Conservation (phyloP, 129 eudicot species). For the Flaveria brownii region DNA sequence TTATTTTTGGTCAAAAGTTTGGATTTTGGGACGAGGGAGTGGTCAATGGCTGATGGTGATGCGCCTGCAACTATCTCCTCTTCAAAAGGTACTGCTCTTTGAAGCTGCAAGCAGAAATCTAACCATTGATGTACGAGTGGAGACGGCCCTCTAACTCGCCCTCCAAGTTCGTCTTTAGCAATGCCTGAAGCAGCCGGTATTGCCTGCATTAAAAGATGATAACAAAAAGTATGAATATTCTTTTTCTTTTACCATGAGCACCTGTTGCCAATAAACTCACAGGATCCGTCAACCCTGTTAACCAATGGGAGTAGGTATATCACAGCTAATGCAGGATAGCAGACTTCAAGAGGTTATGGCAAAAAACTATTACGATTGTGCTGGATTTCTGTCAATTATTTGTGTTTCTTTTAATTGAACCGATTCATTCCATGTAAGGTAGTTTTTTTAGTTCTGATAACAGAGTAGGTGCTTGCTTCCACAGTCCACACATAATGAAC, state of each 20-base stretch:
- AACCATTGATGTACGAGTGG: constrained; percentile 92
- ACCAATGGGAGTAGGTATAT: too few species aligned
- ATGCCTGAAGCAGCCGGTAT: constrained; percentile 64
- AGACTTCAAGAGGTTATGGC: too few species aligned
- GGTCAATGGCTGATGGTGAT: constrained; percentile 63
- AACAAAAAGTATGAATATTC: background rate
- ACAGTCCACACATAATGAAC: background rate
- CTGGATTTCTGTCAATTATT: background rate
- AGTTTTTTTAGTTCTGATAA: background rate
- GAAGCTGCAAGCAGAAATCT: constrained; percentile 76
- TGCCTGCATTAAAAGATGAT: constrained; percentile 47
- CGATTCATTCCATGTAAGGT: background rate
- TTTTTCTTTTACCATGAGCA: too few species aligned
- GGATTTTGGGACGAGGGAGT: constrained; percentile 24
- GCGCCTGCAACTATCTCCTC: constrained; percentile 78
- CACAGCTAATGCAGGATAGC: too few species aligned
- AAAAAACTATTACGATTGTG: background rate
- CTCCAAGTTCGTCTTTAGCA: constrained; percentile 56
- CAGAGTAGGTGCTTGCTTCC: background rate
- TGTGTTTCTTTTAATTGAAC: background rate
- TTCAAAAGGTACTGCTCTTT: constrained; percentile 69
- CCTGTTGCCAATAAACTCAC: too few species aligned
- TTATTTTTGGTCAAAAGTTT: constrained; percentile 40
- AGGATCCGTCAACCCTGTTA: too few species aligned
- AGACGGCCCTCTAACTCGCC: constrained; percentile 85